Base-by-base conservation (phyloP, 768 basidiomycete genomes). In the Auriscalpium microsporum region DNA sequence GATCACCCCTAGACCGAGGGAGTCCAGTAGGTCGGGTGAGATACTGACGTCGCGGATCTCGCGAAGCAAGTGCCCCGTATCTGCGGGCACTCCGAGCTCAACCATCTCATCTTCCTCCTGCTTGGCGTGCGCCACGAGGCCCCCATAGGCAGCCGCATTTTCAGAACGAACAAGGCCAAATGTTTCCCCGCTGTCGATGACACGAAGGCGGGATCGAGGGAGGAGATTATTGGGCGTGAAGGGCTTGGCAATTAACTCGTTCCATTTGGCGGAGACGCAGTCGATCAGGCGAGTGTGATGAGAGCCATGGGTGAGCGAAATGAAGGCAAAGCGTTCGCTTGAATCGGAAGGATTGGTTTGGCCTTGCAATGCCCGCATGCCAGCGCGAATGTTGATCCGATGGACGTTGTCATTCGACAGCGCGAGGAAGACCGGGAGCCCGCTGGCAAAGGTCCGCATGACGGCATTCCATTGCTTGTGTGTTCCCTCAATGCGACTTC, bases 381-480 rank as follows among this genome's bases (percentile, higher is more conserved):
- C 61, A 1, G 65, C 35, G 1, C 56, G 53, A 4, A 65, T 19
- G 10, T 70, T 70, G 0, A 58, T 50, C 1, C 58, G 59, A 5
- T 63, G 58, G 2, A 68, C 60, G 36, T 62, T 63, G 52, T 70
- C 63, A 8, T 63, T 60, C 2, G 55, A n/a, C 0, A 69, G 63
- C 0, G 52, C 44, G 0, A 40, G 11, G 11, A 70, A 51, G 11
- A 61, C 52, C 3, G 48, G 57, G 0, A 71, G 42, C 1, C 69
- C 65, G 33, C 66, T 64, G 0, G 69, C 59, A 14, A 59, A 50
- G 1, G 61, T 48, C 0, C 60, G 50, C 49, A 62, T 58, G 0
- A 70, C 28, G 1, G 50, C 33, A 38, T 69, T 69, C 68, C 65
- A 69, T 0, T 57, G 64, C 42, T 69, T 69, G 52, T 69, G 68